Conservation (phyloP, 1,284 basidiomycete genomes). For the Apiotrichum gracile region DNA sequence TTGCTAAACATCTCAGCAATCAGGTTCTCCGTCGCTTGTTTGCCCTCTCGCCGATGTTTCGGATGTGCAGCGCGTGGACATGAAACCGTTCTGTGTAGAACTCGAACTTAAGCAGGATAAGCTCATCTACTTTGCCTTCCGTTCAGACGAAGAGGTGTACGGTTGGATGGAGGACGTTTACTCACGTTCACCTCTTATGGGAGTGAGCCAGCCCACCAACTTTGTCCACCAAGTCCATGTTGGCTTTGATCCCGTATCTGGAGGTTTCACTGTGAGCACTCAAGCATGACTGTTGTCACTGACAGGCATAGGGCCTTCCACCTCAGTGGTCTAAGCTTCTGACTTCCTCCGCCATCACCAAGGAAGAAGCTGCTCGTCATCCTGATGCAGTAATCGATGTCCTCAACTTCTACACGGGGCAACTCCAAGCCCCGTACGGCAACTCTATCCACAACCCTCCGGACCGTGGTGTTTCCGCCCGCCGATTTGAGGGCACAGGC, state of each 20-base stretch:
- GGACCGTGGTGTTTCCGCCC: constrained; percentile 48
- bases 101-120: constrained; percentile 74
- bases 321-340: constrained; percentile 95
- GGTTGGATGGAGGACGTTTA: constrained; percentile 97
- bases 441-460: constrained; percentile 49
- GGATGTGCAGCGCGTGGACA: constrained; percentile 81
- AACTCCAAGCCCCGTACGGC: constrained; percentile 7
- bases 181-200: constrained; percentile 82
- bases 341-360: constrained; percentile 93
- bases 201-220: constrained; percentile 88
- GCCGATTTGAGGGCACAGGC: constrained; percentile 78
- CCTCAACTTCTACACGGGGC: constrained; percentile 88
- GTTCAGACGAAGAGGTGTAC: constrained; percentile 92
- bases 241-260: constrained; percentile 89
- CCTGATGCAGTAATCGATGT: constrained; percentile 96
- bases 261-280: constrained; percentile 71
- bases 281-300: background rate
- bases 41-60: constrained; percentile 66
- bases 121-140: constrained; percentile 54
- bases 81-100: constrained; percentile 85
- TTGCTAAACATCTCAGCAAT: constrained; percentile 22
- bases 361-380: constrained; percentile 93
- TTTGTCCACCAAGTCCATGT: constrained; percentile 98
- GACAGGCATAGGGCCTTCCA: constrained; percentile 67
- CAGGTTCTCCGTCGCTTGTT: constrained; percentile 24